Conservation (phyloP, 1,284 basidiomycete species). For the Apiotrichum veenhuisii region DNA sequence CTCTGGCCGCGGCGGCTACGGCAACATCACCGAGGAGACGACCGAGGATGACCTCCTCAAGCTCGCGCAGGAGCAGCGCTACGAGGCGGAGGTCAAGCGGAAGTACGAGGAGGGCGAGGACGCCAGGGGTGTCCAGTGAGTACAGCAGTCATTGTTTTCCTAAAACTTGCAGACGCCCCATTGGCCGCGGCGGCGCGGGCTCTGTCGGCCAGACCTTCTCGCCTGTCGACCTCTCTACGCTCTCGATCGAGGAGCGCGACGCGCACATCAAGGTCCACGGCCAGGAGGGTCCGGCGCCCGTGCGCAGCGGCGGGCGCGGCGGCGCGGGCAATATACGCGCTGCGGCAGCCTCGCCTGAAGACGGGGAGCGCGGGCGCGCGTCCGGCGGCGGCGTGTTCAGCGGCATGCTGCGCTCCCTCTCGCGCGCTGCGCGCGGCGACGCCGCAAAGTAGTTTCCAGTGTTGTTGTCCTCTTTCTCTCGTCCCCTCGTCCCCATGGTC, state of each 20-base stretch:
- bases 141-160: background rate
- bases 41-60: conserved; percentile 25
- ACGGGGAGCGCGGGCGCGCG: conserved; percentile 30
- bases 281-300: conserved; percentile 24
- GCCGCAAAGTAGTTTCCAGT: background rate
- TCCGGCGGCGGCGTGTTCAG: conserved; percentile 36
- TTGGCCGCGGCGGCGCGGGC: conserved; percentile 46
- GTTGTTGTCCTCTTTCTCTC: no score
- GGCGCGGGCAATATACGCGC: conserved; percentile 41
- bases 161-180: conserved; percentile 24
- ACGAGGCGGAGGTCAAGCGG: conserved; percentile 36
- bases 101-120: conserved; percentile 28
- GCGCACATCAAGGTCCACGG: conserved; percentile 39
- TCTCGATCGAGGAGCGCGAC: conserved; percentile 41
- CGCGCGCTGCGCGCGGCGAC: conserved; percentile 40
- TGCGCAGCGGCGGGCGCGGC: conserved; percentile 32
- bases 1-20: conserved; percentile 46
- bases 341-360: conserved; percentile 4
- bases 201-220: conserved; percentile 28
- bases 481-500: no score
- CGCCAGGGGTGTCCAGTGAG: background rate
- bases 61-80: conserved; percentile 26
- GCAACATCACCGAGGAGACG: conserved; percentile 42
- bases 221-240: conserved; percentile 30
- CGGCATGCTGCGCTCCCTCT: conserved; percentile 43